phyloP scores from a whole-genome alignment of 2,329 filamentous ascomycete species.

The Claviceps sp. region DNA sequence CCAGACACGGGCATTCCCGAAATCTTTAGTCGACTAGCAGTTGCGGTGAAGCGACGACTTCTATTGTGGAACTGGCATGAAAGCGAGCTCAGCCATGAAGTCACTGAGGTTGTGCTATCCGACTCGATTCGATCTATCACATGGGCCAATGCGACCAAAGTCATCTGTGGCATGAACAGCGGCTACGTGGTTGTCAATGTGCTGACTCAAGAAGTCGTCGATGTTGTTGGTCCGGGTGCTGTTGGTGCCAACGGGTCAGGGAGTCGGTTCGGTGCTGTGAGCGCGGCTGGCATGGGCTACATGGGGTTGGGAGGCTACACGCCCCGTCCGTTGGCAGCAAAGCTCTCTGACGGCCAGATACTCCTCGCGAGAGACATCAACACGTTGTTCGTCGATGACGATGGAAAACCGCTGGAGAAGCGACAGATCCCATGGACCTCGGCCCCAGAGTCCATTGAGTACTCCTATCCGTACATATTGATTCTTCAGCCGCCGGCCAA shows the following conservation, averaged over 20 bases:
- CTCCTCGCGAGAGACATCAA: slow-evolving; percentile 97
- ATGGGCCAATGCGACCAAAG: slow-evolving; percentile 76
- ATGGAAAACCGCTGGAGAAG: slow-evolving; percentile 70
- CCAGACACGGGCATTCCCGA: slow-evolving; percentile 74
- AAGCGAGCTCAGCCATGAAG: slow-evolving; percentile 67
- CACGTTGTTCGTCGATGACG: slow-evolving; percentile 76
- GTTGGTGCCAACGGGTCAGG: slow-evolving; percentile 51
- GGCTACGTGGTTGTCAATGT: slow-evolving; percentile 86
- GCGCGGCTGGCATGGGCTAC: slow-evolving; percentile 83
- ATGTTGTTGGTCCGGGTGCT: slow-evolving; percentile 65
- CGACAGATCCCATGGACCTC: slow-evolving; percentile 83
- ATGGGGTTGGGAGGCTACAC: slow-evolving; percentile 89
- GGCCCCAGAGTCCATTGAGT: slow-evolving; percentile 82
- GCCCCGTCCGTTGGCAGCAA: slow-evolving; percentile 76
- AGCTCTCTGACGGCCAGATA: slow-evolving; percentile 69
- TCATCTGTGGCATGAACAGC: slow-evolving; percentile 82
- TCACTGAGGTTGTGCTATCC: slow-evolving; percentile 62
- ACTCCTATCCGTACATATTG: slow-evolving; percentile 91
- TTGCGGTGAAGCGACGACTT: slow-evolving; percentile 82
- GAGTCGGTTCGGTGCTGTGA: slow-evolving; percentile 69
- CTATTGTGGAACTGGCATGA: slow-evolving; percentile 94
- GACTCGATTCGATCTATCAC: slow-evolving; percentile 80
- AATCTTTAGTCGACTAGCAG: slow-evolving; percentile 81
- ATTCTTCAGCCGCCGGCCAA: slow-evolving; percentile 73
- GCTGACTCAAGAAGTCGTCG: slow-evolving; percentile 55